Percentiles rank a stretch among this genome's conserved stretches.
Evolutionary conservation across 371 early-diverging fungal genomes (phyloP).

Genomic region (Apophysomyces ossiformis): DNA sequence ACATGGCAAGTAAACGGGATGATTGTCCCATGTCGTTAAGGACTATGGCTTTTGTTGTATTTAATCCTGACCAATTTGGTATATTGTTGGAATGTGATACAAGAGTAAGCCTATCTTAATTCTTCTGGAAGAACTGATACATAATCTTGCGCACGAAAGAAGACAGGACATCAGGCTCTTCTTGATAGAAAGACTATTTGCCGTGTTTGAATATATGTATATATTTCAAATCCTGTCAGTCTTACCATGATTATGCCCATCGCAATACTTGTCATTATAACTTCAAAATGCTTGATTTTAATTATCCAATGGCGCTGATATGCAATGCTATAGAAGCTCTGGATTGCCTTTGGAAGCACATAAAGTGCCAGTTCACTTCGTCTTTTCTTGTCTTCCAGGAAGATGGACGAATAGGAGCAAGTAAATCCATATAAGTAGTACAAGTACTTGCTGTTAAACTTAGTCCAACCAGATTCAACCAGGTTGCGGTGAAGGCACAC

Average conservation of each 20-base stretch:
- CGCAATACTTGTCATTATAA: constrained; percentile 52
- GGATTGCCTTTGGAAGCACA: constrained; percentile 65
- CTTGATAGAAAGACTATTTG: constrained; percentile 63
- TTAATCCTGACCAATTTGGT: too few species aligned
- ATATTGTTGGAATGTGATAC: too few species aligned
- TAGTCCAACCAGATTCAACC: constrained; percentile 40
- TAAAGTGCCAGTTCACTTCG: constrained; percentile 75
- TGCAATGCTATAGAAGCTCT: constrained; percentile 61
- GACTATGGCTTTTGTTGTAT: too few species aligned
- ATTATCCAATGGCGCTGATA: constrained; percentile 63
- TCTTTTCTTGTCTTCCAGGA: constrained; percentile 71
- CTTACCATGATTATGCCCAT: constrained; percentile 62
- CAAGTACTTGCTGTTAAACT: constrained; percentile 60
- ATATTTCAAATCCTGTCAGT: background rate
- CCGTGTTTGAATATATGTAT: background rate
- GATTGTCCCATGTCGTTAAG: too few species aligned
- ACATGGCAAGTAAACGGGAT: too few species aligned
- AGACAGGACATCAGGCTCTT: constrained; percentile 63
- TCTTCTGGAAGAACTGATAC: constrained; percentile 60
- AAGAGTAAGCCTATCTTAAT: constrained; percentile 28
- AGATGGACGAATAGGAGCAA: constrained; percentile 60
- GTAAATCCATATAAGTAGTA: constrained; percentile 67
- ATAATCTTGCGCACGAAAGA: constrained; percentile 62
- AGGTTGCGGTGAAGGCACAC: constrained; percentile 68
- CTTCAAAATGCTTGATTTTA: constrained; percentile 62